Evolutionary conservation across 331 rosid species (phyloP), one percentile per base, ranked within the genome.

Genomic region (Cucumis variabilis): DNA sequence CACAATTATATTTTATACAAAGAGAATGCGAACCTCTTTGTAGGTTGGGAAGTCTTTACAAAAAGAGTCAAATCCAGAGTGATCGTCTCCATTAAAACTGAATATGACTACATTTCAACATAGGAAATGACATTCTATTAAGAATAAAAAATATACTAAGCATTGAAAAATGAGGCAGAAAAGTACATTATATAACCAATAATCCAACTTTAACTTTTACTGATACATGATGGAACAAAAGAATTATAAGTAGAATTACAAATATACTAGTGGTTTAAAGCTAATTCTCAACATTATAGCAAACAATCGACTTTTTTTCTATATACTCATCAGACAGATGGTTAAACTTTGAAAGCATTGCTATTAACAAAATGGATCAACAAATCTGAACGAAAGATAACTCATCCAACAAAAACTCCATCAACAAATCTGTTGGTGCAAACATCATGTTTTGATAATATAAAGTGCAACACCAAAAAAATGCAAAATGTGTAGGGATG

Each of bases 1-100:
- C n/a, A n/a, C n/a, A n/a, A n/a, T n/a, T n/a, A n/a, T n/a, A n/a
- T n/a, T n/a, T n/a, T n/a, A n/a, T n/a, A n/a, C n/a, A n/a, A n/a
- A 90, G 75, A 80, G 89, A 87, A 75, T 70, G 83, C 78, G 75
- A 72, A 97, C 99, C 98, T 97, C 99, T 92, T 90, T 97, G 93
- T 89, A 87, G 85, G 91, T 91, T 83, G 98, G 92, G 89, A 94
- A 97, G 92, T 97, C 98, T 53, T 85, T 93, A 88, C 95, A 93
- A 70, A 95, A 97, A 62, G 98, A 97, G 85, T 89, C 90, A 90
- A 97, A 95, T 87, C 99, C 99, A 86, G 98, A 93, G 91, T 89
- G 79, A 76, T 97, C 98, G 53, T 98, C 99, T 89, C 99, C 99
- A 15, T 97, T 97, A 93, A 97, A 97, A 91, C 99, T 93, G 94